Percentiles rank a stretch among this genome's conserved stretches.
These are phyloP conservation scores for Trichoderma virens DNA, from an alignment of 495 filamentous ascomycete genomes.

Conservation along the genomic window DNA sequence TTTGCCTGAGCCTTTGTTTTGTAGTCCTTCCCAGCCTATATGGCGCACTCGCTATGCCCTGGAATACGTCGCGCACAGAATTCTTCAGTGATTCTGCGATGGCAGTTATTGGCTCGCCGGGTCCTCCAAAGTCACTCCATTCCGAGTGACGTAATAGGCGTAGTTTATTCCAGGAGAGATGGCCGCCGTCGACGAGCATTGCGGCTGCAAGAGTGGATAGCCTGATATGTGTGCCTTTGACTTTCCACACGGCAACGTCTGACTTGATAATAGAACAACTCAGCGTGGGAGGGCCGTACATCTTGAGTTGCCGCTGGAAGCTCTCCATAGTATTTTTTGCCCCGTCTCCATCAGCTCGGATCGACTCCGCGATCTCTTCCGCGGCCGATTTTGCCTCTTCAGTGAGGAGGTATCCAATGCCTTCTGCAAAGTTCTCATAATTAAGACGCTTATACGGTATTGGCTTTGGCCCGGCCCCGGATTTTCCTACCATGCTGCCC, in stretches of 20 bases:
- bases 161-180: too few species aligned
- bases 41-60: too few species aligned
- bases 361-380: conserved; percentile 50
- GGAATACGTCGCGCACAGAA: too few species aligned
- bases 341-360: conserved; percentile 63
- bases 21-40: too few species aligned
- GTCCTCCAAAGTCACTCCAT: too few species aligned
- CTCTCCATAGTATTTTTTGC: conserved; percentile 61
- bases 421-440: conserved; percentile 52
- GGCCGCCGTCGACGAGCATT: conserved; percentile 48
- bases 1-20: too few species aligned
- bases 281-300: conserved; percentile 55
- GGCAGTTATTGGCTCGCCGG: too few species aligned
- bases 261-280: conserved; percentile 59
- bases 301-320: conserved; percentile 62
- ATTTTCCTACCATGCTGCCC: conserved; percentile 62
- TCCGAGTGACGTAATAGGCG: too few species aligned
- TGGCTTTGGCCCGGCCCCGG: conserved; percentile 59
- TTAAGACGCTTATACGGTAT: conserved; percentile 67
- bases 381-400: conserved; percentile 50
- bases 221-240: conserved; percentile 48
- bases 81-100: too few species aligned
- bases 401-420: conserved; percentile 58
- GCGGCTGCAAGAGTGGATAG: conserved; percentile 62
- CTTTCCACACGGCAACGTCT: conserved; percentile 58